These are phyloP conservation scores for Chionographis japonica DNA, from an alignment of 106 monocot species.

Conservation along the genomic window DNA sequence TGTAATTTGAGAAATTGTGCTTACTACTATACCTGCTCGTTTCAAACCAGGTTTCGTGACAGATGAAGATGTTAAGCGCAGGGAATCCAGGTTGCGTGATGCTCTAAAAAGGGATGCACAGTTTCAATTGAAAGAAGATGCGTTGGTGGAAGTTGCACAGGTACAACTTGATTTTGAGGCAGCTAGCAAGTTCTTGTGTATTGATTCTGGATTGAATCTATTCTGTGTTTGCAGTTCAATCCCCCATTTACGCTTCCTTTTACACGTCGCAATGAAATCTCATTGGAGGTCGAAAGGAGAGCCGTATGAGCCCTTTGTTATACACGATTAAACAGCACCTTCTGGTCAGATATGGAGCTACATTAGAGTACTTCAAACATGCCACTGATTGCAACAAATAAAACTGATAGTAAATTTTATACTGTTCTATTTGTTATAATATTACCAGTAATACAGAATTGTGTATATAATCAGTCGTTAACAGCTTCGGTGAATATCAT, in stretches of 20 bases:
- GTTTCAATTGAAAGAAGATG: constrained; percentile 53
- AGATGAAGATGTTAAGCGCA: constrained; percentile 50
- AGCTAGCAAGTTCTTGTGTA: not conserved
- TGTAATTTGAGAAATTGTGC: not conserved
- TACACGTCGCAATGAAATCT: constrained; percentile 71
- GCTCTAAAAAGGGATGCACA: constrained; percentile 45
- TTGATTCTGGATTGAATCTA: not conserved
- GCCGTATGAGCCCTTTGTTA: not conserved
- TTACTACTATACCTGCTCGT: not conserved
- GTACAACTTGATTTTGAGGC: constrained; percentile 26
- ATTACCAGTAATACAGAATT: too few relatives aligned
- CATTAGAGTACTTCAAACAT: not conserved
- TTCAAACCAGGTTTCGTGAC: constrained; percentile 60
- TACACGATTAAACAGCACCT: not conserved
- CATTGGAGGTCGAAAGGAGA: constrained; percentile 67
- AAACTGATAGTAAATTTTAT: too few relatives aligned
- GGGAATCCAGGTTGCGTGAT: constrained; percentile 53
- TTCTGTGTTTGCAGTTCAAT: constrained; percentile 52
- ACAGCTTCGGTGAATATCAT: too few relatives aligned
- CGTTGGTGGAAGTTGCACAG: constrained; percentile 76
- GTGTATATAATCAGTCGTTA: too few relatives aligned
- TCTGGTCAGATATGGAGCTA: not conserved
- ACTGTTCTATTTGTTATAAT: too few relatives aligned
- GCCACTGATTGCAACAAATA: too few relatives aligned
- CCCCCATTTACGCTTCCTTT: constrained; percentile 95